Percentiles rank a stretch among this genome's conserved stretches.
phyloP scores from a whole-genome alignment of 108 stramenopile species.

The Skeletonema menzelii region DNA sequence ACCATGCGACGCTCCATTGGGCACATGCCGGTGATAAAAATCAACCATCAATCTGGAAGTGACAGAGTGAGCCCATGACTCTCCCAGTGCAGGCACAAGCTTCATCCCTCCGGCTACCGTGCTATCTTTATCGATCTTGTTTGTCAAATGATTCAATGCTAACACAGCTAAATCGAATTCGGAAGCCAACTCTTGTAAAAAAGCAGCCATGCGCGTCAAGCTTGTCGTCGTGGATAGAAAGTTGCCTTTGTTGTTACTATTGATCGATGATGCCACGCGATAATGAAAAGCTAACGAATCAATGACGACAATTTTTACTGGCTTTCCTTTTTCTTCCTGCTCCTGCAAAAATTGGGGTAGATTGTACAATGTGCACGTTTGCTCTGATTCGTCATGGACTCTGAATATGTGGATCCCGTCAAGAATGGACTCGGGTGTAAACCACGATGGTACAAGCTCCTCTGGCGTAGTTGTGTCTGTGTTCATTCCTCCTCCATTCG shows the following conservation, averaged over 20 bases:
- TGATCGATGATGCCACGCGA: slow-evolving; percentile 48
- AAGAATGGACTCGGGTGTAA: slow-evolving; percentile 64
- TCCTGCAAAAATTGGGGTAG: slow-evolving; percentile 54
- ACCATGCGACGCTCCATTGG: slow-evolving; percentile 4
- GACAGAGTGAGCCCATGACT: slow-evolving; percentile 94
- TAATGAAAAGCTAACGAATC: slow-evolving; percentile 97
- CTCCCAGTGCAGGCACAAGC: slow-evolving; percentile 90
- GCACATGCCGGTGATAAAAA: slow-evolving; percentile 23
- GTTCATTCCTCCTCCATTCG: not conserved
- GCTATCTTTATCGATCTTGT: slow-evolving; percentile 47
- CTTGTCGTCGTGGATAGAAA: slow-evolving; percentile 65
- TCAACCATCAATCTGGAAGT: slow-evolving; percentile 80
- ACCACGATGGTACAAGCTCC: slow-evolving; percentile 38
- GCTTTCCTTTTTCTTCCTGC: slow-evolving; percentile 32
- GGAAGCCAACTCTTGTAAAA: slow-evolving; percentile 71
- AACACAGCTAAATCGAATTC: slow-evolving; percentile 79
- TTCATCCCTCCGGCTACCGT: slow-evolving; percentile 22
- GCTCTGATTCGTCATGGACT: slow-evolving; percentile 82
- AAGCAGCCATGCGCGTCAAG: slow-evolving; percentile 67
- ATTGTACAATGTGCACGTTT: slow-evolving; percentile 75
- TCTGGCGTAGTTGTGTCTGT: slow-evolving; percentile 10
- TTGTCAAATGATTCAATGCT: slow-evolving; percentile 96
- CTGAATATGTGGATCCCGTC: slow-evolving; percentile 91
- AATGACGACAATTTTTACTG: slow-evolving; percentile 81
- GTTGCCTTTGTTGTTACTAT: slow-evolving; percentile 12